phyloP scores from a whole-genome alignment of 176 grass and related monocot species.

The Oryza brachyantha region DNA sequence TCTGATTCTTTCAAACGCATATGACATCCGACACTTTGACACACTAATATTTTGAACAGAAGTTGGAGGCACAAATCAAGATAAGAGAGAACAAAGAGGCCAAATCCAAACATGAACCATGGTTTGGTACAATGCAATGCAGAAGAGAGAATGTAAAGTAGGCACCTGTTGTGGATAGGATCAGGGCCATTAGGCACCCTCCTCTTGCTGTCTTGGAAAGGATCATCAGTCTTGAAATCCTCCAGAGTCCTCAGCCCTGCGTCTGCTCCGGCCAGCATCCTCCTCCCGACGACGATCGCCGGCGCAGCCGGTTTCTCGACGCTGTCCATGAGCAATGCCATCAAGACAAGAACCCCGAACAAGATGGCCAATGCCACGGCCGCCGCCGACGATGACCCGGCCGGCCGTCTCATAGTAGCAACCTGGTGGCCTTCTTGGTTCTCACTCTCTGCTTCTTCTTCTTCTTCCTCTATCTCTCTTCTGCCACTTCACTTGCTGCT shows the following conservation, averaged over 20 bases:
- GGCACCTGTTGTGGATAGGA: constrained; percentile 92
- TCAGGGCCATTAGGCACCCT: constrained; percentile 88
- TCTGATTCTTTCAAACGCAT: background rate
- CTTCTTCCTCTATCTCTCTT: background rate
- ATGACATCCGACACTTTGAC: background rate
- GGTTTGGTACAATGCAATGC: background rate
- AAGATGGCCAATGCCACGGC: constrained; percentile 38
- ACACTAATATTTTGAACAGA: background rate
- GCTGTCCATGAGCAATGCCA: constrained; percentile 35
- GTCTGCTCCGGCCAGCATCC: constrained; percentile 26
- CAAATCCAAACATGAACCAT: background rate
- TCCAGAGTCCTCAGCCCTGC: constrained; percentile 28
- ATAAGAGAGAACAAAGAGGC: background rate
- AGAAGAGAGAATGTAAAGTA: background rate
- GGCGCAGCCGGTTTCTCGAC: background rate
- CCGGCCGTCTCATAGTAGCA: constrained; percentile 38
- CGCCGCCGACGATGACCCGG: constrained; percentile 15
- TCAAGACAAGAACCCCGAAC: constrained; percentile 44
- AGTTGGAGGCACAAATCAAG: background rate
- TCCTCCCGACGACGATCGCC: constrained; percentile 39
- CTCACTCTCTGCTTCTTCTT: constrained; percentile 8
- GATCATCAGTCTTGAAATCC: constrained; percentile 30
- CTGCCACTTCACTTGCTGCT: background rate
- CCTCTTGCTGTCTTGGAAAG: constrained; percentile 62
- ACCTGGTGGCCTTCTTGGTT: background rate